phyloP scores from a whole-genome alignment of 2,329 filamentous ascomycete genomes.

The Elsinoe necatrix region DNA sequence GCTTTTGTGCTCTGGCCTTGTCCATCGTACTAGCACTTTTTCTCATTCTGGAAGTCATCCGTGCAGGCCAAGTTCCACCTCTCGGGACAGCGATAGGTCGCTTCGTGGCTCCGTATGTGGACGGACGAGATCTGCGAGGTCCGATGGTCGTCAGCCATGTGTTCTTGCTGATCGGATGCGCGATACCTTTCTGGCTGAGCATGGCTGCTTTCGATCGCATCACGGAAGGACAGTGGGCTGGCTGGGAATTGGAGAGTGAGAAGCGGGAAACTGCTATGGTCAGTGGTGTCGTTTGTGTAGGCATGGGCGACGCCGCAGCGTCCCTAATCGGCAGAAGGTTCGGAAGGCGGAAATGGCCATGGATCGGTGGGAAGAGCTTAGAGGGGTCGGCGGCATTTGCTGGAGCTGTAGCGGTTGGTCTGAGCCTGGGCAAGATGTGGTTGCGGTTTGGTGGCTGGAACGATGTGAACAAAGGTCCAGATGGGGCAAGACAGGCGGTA shows the following conservation, averaged over 20 bases:
- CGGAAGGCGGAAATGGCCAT: slow-evolving; percentile 85
- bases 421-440: slow-evolving; percentile 65
- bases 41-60: slow-evolving; percentile 76
- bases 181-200: slow-evolving; percentile 85
- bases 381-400: slow-evolving; percentile 81
- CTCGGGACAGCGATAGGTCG: slow-evolving; percentile 74
- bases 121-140: slow-evolving; percentile 83
- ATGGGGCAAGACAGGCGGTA: not conserved
- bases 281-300: slow-evolving; percentile 85
- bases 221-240: slow-evolving; percentile 49
- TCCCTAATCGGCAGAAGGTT: slow-evolving; percentile 81
- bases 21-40: slow-evolving; percentile 73
- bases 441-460: slow-evolving; percentile 65
- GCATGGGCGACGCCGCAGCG: slow-evolving; percentile 88
- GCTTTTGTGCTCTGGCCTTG: slow-evolving; percentile 73
- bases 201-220: slow-evolving; percentile 59
- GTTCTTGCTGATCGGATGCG: slow-evolving; percentile 88
- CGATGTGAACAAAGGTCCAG: slow-evolving; percentile 22
- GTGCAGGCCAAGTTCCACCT: slow-evolving; percentile 84
- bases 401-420: slow-evolving; percentile 64
- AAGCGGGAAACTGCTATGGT: slow-evolving; percentile 77
- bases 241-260: slow-evolving; percentile 60
- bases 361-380: slow-evolving; percentile 92
- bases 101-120: slow-evolving; percentile 89
- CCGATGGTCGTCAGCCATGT: slow-evolving; percentile 95